Conservation (phyloP, 2,329 filamentous ascomycete genomes). For the Leptographium wingfieldii region DNA sequence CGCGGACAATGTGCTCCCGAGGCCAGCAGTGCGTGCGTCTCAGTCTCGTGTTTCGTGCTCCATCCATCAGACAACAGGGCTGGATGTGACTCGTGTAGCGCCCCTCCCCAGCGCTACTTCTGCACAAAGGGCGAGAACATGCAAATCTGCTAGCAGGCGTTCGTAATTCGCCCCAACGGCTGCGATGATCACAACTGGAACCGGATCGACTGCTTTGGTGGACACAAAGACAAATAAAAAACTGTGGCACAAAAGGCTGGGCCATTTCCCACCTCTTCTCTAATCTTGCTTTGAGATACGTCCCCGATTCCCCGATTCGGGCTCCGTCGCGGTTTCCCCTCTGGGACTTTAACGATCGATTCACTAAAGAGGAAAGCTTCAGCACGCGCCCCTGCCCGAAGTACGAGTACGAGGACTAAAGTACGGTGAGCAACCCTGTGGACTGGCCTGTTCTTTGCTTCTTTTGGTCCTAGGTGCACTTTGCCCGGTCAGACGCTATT, state of each 20-base stretch:
- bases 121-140: background rate
- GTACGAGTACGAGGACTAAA: background rate
- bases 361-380: background rate
- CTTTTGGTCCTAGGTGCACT: background rate
- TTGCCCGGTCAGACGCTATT: background rate
- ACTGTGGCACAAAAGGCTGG: background rate
- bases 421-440: background rate
- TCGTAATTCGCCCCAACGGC: background rate
- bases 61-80: background rate
- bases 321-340: background rate
- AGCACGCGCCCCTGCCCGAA: background rate
- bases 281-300: background rate
- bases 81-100: background rate
- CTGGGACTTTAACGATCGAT: background rate
- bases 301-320: background rate
- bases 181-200: background rate
- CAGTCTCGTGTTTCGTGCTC: background rate
- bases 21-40: background rate
- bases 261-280: background rate
- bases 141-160: background rate
- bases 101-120: background rate
- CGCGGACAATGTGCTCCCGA: background rate
- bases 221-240: background rate
- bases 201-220: background rate
- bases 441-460: background rate